Evolutionary conservation across 2,329 filamentous ascomycete species (phyloP).

Genomic region (Mycosphaerella sp.): DNA sequence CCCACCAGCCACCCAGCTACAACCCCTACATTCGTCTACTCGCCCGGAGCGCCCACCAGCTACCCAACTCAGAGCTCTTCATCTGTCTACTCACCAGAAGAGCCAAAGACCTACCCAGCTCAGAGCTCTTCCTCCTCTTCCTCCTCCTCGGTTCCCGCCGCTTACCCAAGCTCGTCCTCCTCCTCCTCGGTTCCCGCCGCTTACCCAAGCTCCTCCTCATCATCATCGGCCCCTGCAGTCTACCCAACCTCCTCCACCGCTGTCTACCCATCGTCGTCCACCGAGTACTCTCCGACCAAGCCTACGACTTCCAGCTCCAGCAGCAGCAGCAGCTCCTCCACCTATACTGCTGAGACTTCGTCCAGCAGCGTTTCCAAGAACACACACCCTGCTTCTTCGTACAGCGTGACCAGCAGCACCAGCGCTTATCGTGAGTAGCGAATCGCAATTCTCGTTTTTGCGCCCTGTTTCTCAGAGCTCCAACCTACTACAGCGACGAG

Average conservation of each 20-base stretch:
- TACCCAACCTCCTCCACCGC: neutral
- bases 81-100: neutral
- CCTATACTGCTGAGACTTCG: neutral
- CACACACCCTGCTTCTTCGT: neutral
- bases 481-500: too few relatives aligned
- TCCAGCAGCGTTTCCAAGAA: too few relatives aligned
- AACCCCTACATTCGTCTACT: neutral
- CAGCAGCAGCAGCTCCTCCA: slow-evolving; percentile 5
- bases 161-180: neutral
- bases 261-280: neutral
- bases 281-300: neutral
- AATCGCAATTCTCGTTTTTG: too few relatives aligned
- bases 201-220: neutral
- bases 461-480: too few relatives aligned
- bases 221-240: neutral
- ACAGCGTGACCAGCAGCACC: neutral
- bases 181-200: neutral
- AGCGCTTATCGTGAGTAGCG: neutral
- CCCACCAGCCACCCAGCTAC: neutral
- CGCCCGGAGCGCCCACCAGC: slow-evolving; percentile 1
- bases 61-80: neutral
- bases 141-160: neutral
- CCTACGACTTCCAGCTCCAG: slow-evolving; percentile 1
- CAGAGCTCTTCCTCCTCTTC: neutral
- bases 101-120: neutral